Base-by-base conservation (phyloP, 139 green algal species). In the Micromonas pusilla region DNA sequence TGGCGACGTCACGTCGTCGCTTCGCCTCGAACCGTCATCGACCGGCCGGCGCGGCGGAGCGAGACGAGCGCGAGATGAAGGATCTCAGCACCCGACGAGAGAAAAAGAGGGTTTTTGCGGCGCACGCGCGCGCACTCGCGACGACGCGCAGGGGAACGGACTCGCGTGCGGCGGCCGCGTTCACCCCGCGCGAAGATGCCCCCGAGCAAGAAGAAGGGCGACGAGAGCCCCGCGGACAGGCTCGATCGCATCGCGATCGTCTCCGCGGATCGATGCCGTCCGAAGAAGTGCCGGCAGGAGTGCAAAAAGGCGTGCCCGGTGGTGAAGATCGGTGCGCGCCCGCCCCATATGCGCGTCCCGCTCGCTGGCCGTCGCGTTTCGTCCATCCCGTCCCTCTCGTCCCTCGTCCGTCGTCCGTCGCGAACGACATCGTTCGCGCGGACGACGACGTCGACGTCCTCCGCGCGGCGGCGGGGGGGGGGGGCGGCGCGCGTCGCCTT, bases 271-370 rank as follows among this genome's bases (percentile, higher is more conserved):
- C 92, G 91, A 87, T 96, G 81, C 79, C 81, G 82, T 86, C 95
- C 95, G 25, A 99, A 98, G 83, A 99, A 99, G 80, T 99, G 95
- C 85, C 82, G 90, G 57, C 95, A 99, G 81, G 95, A 99, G 84
- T 99, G 95, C 90, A 98, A 98, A 83, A 98, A 96, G 83, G 93
- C 83, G 76, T 99, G 95, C 81, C 95, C 95, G 16, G 95, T 99
- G 0, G 95, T 99, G 9, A 99, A 99, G 82, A 88, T 97, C 54
- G n/a, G n/a, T n/a, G n/a, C n/a, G n/a, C n/a, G n/a, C n/a, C n/a
- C n/a, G n/a, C n/a, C n/a, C n/a, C n/a, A n/a, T n/a, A n/a, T n/a
- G n/a, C n/a, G n/a, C n/a, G n/a, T 91, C 93, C 92, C 68, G 5
- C 36, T 34, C 19, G 25, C 26, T 70, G 36, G 65, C 30, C 71